phyloP scores from a whole-genome alignment of 805 yeast genomes.

The Clavispora asparagi region DNA sequence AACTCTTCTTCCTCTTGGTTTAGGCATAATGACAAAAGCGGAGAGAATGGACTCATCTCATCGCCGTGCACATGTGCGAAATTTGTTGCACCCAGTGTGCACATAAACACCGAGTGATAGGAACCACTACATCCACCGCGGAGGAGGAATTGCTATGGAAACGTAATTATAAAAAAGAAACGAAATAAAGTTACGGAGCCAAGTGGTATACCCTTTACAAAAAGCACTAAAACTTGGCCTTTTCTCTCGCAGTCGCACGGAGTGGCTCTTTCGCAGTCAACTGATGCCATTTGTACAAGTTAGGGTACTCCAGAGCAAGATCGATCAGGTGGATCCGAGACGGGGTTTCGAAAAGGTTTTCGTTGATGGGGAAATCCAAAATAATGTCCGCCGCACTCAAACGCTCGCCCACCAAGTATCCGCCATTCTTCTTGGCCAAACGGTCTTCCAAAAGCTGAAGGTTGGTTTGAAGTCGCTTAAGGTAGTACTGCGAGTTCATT shows the following conservation, averaged over 20 bases:
- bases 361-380: conserved; percentile 28
- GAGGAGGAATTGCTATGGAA: background rate
- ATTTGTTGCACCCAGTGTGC: conserved; percentile 29
- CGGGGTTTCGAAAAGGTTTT: conserved; percentile 12
- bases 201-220: too few species aligned
- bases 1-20: conserved; percentile 41
- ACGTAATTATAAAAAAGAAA: too few species aligned
- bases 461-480: conserved; percentile 18
- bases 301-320: conserved; percentile 7
- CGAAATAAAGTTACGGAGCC: background rate
- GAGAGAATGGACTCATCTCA: conserved; percentile 1
- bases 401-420: conserved; percentile 33
- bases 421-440: conserved; percentile 26
- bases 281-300: conserved; percentile 15
- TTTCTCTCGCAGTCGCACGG: conserved; percentile 2
- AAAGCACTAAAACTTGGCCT: too few species aligned
- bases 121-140: too few species aligned
- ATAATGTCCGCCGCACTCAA: conserved; percentile 37
- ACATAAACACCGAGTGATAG: conserved; percentile 18
- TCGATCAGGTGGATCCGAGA: conserved; percentile 2
- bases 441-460: conserved; percentile 26
- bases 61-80: conserved; percentile 8
- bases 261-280: conserved; percentile 9
- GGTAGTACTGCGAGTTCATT: conserved; percentile 24
- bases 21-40: conserved; percentile 11